A percentile compares a stretch with the other conserved stretches of the same genome.
Conservation (phyloP, 768 basidiomycete genomes). For the Cyathus striatus region DNA sequence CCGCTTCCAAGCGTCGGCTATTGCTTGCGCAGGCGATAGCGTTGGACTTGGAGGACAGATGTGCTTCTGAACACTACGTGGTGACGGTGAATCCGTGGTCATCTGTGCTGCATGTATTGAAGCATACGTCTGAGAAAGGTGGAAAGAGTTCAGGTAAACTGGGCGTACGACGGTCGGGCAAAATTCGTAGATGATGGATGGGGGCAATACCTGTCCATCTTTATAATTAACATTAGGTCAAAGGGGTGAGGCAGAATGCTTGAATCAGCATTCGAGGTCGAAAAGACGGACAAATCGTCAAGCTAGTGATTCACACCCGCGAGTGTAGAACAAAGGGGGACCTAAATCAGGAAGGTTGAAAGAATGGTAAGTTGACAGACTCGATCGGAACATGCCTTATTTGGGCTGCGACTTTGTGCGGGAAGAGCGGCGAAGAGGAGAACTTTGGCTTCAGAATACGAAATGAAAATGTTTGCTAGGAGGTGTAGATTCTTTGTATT, state of each 20-base stretch:
- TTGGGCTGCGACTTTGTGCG: conserved; percentile 24
- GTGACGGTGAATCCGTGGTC: conserved; percentile 36
- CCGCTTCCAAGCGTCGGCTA: conserved; percentile 64
- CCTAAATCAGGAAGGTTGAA: conserved; percentile 49
- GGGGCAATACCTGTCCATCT: conserved; percentile 31
- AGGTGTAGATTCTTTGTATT: conserved; percentile 12
- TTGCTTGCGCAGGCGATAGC: conserved; percentile 53
- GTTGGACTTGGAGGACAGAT: conserved; percentile 21
- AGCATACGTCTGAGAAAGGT: conserved; percentile 25
- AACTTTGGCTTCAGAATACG: conserved; percentile 5
- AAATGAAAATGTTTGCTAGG: conserved; percentile 12
- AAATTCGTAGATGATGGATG: conserved; percentile 27
- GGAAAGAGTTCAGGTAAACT: conserved; percentile 17
- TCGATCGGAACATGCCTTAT: conserved; percentile 40
- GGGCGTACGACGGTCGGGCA: conserved; percentile 32
- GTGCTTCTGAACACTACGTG: conserved; percentile 25
- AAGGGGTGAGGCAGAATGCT: conserved; percentile 34
- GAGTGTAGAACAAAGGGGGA: conserved; percentile 39
- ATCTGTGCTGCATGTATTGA: conserved; percentile 30
- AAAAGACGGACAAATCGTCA: conserved; percentile 28
- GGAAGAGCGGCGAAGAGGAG: conserved; percentile 20
- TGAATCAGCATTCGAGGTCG: conserved; percentile 30
- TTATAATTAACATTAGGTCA: conserved; percentile 37
- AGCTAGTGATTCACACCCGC: conserved; percentile 33
- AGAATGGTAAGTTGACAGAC: conserved; percentile 28